Base-by-base conservation (phyloP, 768 basidiomycete genomes). In the Naematelia aurantialba region DNA sequence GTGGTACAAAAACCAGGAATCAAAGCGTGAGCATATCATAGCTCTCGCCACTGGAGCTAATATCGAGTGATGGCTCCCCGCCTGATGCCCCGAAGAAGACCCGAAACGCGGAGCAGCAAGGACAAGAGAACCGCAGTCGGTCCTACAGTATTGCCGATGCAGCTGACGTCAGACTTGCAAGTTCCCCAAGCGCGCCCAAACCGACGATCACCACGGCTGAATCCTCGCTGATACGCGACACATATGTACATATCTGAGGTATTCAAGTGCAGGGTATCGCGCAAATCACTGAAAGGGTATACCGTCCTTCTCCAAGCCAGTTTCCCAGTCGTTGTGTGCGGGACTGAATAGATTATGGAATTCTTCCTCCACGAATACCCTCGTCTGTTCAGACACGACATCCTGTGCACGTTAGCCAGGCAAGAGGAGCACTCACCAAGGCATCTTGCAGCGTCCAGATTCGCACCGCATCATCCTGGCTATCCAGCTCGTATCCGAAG, bases 381-480 rank as follows among this genome's bases (percentile, higher is more conserved):
- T 53, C 2, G 70, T 67, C 49, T 72, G 68, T 34, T 69, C 63
- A 13, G 61, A 50, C 22, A 69, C 62, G 12, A 58, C 59, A 31
- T 60, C 56, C 70, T 72, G 31, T 21, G 21, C n/a, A 5, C 10
- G 21, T 47, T 19, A 47, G 46, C n/a, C n/a, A n/a, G n/a, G n/a
- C n/a, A n/a, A n/a, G n/a, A n/a, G n/a, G n/a, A n/a, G 10, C 29
- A 70, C 68, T 59, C 48, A 72, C 70, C 55, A 72, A 31, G 46
- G 70, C 68, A 51, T 69, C 70, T n/a, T 60, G 56, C 4, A 62
- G 57, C 27, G 62, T 59, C 66, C 65, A 72, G 21, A 49, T 61
- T 34, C 51, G 62, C 21, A 69, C 44, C 5, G 59, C 45, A 31
- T 60, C 63, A 27, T 71, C 67, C 22, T 65, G 52, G 3, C 65